Conservation (phyloP, 2,329 filamentous ascomycete species). For the Aspergillus sp. region DNA sequence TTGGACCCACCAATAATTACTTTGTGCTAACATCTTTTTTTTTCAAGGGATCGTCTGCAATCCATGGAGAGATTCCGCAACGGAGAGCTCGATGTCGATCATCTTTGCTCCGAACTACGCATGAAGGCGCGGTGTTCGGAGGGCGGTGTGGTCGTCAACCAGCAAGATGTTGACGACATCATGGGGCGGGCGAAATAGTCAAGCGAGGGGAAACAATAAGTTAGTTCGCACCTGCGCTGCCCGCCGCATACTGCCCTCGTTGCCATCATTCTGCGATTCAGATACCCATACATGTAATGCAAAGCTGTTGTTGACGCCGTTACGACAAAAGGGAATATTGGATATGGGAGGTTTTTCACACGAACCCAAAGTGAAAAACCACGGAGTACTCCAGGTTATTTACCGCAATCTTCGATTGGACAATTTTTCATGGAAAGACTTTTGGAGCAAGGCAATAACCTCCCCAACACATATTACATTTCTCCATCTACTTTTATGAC, state of each 20-base stretch:
- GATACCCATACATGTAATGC: slow-evolving; percentile 7
- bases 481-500: background rate
- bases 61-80: slow-evolving; percentile 82
- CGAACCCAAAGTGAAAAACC: background rate
- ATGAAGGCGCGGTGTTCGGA: slow-evolving; percentile 95
- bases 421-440: background rate
- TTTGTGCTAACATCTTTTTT: background rate
- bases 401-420: background rate
- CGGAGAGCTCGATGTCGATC: slow-evolving; percentile 91
- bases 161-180: slow-evolving; percentile 82
- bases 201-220: background rate
- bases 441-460: background rate
- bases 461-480: background rate
- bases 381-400: background rate
- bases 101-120: slow-evolving; percentile 86
- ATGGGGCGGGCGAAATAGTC: slow-evolving; percentile 51
- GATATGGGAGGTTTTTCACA: slow-evolving; percentile 3
- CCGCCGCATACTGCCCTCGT: background rate
- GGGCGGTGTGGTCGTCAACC: slow-evolving; percentile 82
- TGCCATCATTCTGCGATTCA: slow-evolving; percentile 10
- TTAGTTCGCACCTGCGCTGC: background rate
- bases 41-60: slow-evolving; percentile 80
- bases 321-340: slow-evolving; percentile 2
- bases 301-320: slow-evolving; percentile 8
- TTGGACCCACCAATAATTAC: background rate